Base-by-base conservation (phyloP, 148 eudicot genomes). In the Silene latifolia region DNA sequence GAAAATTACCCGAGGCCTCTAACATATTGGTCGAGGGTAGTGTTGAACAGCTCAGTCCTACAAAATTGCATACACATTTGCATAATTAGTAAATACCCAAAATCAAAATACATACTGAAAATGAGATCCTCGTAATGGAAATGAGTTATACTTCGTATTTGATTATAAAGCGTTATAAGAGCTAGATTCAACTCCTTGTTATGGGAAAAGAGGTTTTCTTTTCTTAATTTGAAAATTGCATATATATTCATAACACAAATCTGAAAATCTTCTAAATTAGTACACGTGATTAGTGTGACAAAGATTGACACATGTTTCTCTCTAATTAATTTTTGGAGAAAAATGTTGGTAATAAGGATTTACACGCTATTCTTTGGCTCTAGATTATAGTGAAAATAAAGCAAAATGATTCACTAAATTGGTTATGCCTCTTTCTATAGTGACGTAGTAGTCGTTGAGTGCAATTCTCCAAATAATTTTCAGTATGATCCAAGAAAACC, bases 11-110 rank as follows among this genome's bases (percentile, higher is more conserved):
- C 96, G 63, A 95, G 87, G 75, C 98, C 98, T 84, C 97, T 82
- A 39, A 95, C 97, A 56, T 95, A 95, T 77, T 92, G 99, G 81
- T 95, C 99, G 65, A 95, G 90, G 5, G 92, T 88, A 62, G 90
- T 77, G 76, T 90, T 89, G 79, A 95, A 95, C 62, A 89, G 82
- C 74, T 95, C 99, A 39, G 80, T 87, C 77, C 99, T 95, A 80
- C 84, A 81, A 59, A 75, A 77, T 18, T 19, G 72, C 8, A 11
- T 53, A 66, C 72, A 78, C 23, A 79, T 42, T 27, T 17, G 14
- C 63, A 67, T 0, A 10, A 20, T 56, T 69, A 60, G 12, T 24
- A 59, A 51, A 6, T 27, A 29, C 23, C 23, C 17, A 35, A 24
- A 35, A 4, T 24, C 17, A 62, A 24, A 35, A 4, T 39, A 46